Evolutionary conservation across 2,329 filamentous ascomycete species (phyloP).

Genomic region (Dryadomyces sulphureus): DNA sequence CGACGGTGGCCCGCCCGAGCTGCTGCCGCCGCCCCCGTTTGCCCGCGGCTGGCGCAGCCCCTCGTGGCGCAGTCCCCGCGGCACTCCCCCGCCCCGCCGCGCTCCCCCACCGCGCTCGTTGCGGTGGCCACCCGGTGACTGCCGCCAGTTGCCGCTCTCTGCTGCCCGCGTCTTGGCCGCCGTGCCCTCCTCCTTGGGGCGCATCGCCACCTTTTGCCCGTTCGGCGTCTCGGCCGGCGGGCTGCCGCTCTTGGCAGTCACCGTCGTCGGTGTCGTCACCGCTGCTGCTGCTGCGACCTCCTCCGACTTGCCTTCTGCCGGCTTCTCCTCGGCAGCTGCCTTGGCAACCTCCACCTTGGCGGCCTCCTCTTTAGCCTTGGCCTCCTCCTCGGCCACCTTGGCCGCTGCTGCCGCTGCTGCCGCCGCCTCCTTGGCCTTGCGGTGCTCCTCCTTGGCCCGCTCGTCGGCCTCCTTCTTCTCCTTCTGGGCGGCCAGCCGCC

Average conservation of each 20-base stretch:
- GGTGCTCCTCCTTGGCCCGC: constrained; percentile 64
- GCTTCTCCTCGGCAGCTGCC: constrained; percentile 7
- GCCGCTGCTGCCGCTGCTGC: constrained; percentile 28
- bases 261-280: constrained; percentile 10
- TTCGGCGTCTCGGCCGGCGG: background rate
- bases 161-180: constrained; percentile 37
- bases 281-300: background rate
- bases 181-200: constrained; percentile 23
- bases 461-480: constrained; percentile 82
- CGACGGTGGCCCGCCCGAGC: constrained; percentile 17
- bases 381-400: constrained; percentile 15
- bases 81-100: constrained; percentile 22
- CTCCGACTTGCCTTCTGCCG: background rate
- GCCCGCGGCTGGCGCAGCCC: constrained; percentile 30
- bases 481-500: constrained; percentile 54
- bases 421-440: constrained; percentile 50
- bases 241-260: constrained; percentile 10
- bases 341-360: background rate
- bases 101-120: constrained; percentile 21
- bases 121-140: constrained; percentile 26
- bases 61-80: constrained; percentile 23
- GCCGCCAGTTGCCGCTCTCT: constrained; percentile 48
- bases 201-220: constrained; percentile 16
- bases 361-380: background rate
- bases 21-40: constrained; percentile 34